Conservation (phyloP, 805 yeast genomes). For the Starmerella vitae region DNA sequence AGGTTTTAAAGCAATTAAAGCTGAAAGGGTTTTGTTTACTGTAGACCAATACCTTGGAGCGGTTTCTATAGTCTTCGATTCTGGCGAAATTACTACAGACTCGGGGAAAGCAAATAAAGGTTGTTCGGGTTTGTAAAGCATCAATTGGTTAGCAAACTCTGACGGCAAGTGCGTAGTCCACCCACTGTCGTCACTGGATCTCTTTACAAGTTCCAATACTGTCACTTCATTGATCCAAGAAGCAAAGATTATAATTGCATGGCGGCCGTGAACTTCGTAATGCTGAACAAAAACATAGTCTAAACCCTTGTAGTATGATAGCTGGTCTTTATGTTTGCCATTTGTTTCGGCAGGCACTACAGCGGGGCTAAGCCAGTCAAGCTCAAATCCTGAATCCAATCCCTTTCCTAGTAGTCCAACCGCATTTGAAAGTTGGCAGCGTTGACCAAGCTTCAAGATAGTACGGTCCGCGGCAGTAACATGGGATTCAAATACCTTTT, state of each 20-base stretch:
- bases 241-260: conserved; percentile 10
- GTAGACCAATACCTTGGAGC: conserved; percentile 42
- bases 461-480: conserved; percentile 58
- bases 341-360: neutral
- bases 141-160: conserved; percentile 12
- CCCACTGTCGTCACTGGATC: neutral
- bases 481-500: conserved; percentile 66
- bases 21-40: conserved; percentile 40
- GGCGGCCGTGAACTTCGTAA: conserved; percentile 18
- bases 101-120: conserved; percentile 40
- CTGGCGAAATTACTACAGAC: conserved; percentile 39
- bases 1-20: conserved; percentile 44
- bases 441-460: conserved; percentile 62
- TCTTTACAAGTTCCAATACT: conserved; percentile 7
- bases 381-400: conserved; percentile 68
- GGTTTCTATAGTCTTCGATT: conserved; percentile 35
- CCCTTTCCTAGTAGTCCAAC: conserved; percentile 76
- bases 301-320: no score
- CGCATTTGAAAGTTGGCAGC: conserved; percentile 54
- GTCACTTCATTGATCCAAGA: conserved; percentile 12
- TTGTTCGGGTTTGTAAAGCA: conserved; percentile 8
- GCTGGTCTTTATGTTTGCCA: no score
- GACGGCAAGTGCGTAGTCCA: conserved; percentile 9
- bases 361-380: conserved; percentile 36
- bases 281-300: conserved; percentile 24